These are phyloP conservation scores for Penicillium paneum DNA, from an alignment of 2,329 filamentous ascomycete genomes.

Conservation along the genomic window DNA sequence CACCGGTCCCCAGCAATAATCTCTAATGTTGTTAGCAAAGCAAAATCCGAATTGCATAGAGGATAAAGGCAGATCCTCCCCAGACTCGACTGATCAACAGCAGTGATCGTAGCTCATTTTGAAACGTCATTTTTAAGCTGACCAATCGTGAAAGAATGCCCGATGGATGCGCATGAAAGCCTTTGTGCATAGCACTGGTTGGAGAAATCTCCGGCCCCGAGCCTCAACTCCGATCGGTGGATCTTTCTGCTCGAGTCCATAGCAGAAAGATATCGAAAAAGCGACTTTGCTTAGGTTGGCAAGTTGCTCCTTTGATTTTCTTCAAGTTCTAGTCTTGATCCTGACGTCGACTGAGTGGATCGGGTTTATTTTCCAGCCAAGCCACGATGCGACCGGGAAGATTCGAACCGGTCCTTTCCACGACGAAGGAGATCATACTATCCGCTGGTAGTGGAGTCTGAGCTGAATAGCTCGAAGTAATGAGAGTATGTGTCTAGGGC, in stretches of 20 bases:
- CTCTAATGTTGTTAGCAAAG: too few relatives aligned
- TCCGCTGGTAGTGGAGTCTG: not conserved
- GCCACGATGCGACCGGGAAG: conserved; percentile 8
- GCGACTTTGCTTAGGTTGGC: not conserved
- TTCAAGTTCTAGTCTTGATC: conserved; percentile 1
- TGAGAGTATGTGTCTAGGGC: not conserved
- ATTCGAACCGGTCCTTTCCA: conserved; percentile 6
- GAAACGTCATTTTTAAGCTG: conserved; percentile 15
- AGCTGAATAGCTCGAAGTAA: not conserved
- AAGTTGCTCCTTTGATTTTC: not conserved
- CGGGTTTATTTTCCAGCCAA: not conserved
- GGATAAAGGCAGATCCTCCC: not conserved
- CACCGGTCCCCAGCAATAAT: not conserved
- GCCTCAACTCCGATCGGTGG: not conserved
- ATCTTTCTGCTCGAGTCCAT: not conserved
- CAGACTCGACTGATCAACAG: not conserved
- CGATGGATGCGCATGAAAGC: conserved; percentile 16
- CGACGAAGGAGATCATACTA: not conserved
- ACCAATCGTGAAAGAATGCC: conserved; percentile 22
- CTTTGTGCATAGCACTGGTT: conserved; percentile 13
- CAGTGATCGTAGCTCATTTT: not conserved
- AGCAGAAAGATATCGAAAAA: not conserved
- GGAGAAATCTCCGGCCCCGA: conserved; percentile 12
- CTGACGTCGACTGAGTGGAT: conserved; percentile 6
- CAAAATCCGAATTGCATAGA: not conserved